phyloP scores from a whole-genome alignment of 2,329 filamentous ascomycete genomes.

The Dactylonectria estremocensis region DNA sequence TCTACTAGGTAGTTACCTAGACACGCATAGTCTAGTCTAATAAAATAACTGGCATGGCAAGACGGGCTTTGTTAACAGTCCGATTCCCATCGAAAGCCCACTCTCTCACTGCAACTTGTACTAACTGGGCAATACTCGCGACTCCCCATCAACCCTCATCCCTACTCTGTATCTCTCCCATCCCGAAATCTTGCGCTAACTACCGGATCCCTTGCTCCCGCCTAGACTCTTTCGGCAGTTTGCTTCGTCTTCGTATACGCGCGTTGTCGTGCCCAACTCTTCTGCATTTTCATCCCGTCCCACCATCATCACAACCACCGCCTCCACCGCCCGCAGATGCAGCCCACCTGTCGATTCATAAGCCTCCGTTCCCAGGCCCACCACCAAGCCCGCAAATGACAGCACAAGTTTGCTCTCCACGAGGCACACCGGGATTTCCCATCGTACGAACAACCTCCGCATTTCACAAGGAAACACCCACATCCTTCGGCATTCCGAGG shows the following conservation, averaged over 20 bases:
- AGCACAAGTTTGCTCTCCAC: slow-evolving; percentile 10
- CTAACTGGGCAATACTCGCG: slow-evolving; percentile 9
- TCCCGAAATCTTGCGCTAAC: slow-evolving; percentile 7
- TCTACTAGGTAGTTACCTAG: too few species aligned
- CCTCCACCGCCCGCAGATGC: slow-evolving; percentile 1
- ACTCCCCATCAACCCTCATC: slow-evolving; percentile 7
- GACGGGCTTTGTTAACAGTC: too few species aligned
- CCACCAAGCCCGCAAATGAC: slow-evolving; percentile 18
- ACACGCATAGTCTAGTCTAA: too few species aligned
- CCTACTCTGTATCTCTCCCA: background rate
- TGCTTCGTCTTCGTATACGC: background rate
- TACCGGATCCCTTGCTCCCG: slow-evolving; percentile 25
- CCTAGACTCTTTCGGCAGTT: slow-evolving; percentile 23
- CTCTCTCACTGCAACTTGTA: slow-evolving; percentile 1
- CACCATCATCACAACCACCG: slow-evolving; percentile 4
- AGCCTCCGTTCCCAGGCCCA: background rate
- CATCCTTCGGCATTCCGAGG: slow-evolving; percentile 23
- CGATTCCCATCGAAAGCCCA: background rate
- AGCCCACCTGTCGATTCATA: background rate
- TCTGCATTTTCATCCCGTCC: background rate
- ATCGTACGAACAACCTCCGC: slow-evolving; percentile 31
- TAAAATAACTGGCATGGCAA: too few species aligned
- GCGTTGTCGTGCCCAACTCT: background rate
- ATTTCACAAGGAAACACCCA: slow-evolving; percentile 26
- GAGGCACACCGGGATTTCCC: background rate